A percentile compares a stretch with the other conserved stretches of the same genome.
Evolutionary conservation across 2,329 filamentous ascomycete species (phyloP).

Genomic region (Calonectria henricotiae): DNA sequence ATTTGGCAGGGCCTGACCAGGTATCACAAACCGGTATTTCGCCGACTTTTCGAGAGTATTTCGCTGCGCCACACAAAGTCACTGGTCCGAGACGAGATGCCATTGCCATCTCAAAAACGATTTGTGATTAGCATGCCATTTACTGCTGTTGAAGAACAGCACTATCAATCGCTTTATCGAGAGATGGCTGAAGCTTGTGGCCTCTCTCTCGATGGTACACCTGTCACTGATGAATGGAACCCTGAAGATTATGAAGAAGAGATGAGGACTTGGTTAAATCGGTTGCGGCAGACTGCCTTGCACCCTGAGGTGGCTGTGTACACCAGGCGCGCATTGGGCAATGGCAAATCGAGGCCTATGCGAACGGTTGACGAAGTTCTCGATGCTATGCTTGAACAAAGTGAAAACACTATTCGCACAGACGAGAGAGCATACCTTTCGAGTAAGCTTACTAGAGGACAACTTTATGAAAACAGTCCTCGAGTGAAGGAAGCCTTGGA

Average conservation of each 20-base stretch:
- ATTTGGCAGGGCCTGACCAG: constrained; percentile 80
- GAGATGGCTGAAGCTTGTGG: constrained; percentile 82
- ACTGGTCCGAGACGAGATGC: constrained; percentile 83
- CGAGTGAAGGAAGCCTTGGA: constrained; percentile 77
- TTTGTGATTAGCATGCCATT: constrained; percentile 93
- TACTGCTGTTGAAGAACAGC: constrained; percentile 90
- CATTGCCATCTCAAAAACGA: constrained; percentile 86
- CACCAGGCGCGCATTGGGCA: constrained; percentile 76
- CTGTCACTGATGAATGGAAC: constrained; percentile 75
- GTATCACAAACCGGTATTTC: constrained; percentile 76
- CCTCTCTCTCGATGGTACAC: constrained; percentile 76
- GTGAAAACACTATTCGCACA: constrained; percentile 76
- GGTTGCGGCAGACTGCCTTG: constrained; percentile 86
- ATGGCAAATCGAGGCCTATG: constrained; percentile 76
- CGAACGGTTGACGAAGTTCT: constrained; percentile 90
- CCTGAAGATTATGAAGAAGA: constrained; percentile 75
- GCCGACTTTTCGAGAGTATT: constrained; percentile 79
- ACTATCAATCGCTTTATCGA: constrained; percentile 84
- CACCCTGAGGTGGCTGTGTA: constrained; percentile 86
- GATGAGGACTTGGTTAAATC: constrained; percentile 86
- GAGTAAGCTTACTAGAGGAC: constrained; percentile 78
- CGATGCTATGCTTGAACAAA: constrained; percentile 92
- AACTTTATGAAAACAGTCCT: constrained; percentile 84
- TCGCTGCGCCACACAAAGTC: constrained; percentile 90
- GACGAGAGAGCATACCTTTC: constrained; percentile 80